Evolutionary conservation across 1,139 yeast genomes (phyloP).

Genomic region (Yamadazyma buinensis): DNA sequence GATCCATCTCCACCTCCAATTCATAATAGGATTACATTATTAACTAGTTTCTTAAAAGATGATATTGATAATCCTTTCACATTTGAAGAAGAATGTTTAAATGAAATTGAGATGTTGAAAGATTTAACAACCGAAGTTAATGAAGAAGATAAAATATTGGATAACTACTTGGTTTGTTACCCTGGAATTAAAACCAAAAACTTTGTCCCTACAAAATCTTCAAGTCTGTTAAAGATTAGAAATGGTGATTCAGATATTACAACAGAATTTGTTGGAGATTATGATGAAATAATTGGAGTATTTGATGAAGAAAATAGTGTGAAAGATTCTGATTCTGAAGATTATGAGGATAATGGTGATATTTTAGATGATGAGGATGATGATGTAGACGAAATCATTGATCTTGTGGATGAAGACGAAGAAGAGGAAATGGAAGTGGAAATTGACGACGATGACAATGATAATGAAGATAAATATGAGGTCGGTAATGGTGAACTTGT

Average conservation of each 20-base stretch:
- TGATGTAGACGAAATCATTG: slow-evolving; percentile 15
- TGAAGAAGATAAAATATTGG: slow-evolving; percentile 12
- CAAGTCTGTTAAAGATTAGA: slow-evolving; percentile 1
- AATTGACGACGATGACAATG: slow-evolving; percentile 7
- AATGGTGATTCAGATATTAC: slow-evolving; percentile 3
- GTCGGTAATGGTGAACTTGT: slow-evolving; percentile 7
- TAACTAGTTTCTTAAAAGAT: slow-evolving; percentile 57
- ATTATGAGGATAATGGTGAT: slow-evolving; percentile 11
- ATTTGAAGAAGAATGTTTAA: slow-evolving; percentile 49
- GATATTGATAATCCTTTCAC: slow-evolving; percentile 60
- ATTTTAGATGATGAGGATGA: slow-evolving; percentile 14
- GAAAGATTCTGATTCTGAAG: slow-evolving; percentile 10
- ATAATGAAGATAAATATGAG: slow-evolving; percentile 5
- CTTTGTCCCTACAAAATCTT: slow-evolving; percentile 1
- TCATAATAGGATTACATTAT: slow-evolving; percentile 50
- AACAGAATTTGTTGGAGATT: slow-evolving; percentile 1
- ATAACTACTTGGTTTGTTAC: slow-evolving; percentile 26
- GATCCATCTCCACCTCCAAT: slow-evolving; percentile 2
- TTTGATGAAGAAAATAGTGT: slow-evolving; percentile 9
- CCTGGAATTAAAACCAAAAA: slow-evolving; percentile 23
- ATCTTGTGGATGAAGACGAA: slow-evolving; percentile 12
- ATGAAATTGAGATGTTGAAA: slow-evolving; percentile 36
- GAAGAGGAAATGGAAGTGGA: slow-evolving; percentile 7
- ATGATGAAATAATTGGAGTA: slow-evolving; percentile 2
- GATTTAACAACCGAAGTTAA: slow-evolving; percentile 19